phyloP scores from a whole-genome alignment of 73 alveolate species.

The Halteria grandinella region DNA sequence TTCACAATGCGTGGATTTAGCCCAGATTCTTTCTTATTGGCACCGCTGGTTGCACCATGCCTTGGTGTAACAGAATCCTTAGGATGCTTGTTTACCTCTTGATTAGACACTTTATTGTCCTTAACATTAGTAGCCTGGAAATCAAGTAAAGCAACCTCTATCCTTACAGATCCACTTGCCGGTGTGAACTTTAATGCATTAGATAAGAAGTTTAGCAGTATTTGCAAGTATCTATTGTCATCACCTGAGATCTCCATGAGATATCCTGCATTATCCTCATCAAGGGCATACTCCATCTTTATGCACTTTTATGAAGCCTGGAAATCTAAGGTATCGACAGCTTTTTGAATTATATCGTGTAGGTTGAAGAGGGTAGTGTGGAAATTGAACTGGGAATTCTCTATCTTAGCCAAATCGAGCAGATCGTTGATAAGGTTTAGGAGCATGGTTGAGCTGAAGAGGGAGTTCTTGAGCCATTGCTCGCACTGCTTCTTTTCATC shows the following conservation, averaged over 20 bases:
- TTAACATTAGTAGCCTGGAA: too few relatives aligned
- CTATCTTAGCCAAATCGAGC: constrained; percentile 53
- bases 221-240: background rate
- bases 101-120: too few relatives aligned
- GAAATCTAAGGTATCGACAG: constrained; percentile 41
- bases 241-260: background rate
- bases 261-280: background rate
- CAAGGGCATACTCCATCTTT: background rate
- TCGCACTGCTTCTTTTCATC: too few relatives aligned
- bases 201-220: background rate
- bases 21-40: too few relatives aligned
- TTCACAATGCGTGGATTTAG: too few relatives aligned
- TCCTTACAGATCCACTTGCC: too few relatives aligned
- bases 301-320: constrained; percentile 54
- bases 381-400: constrained; percentile 15
- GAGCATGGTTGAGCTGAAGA: constrained; percentile 20
- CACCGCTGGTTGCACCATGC: too few relatives aligned
- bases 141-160: too few relatives aligned
- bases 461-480: constrained; percentile 14
- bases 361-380: constrained; percentile 22
- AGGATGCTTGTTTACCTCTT: too few relatives aligned
- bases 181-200: constrained; percentile 1
- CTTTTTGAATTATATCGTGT: constrained; percentile 27
- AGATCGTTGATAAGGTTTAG: constrained; percentile 47
- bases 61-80: too few relatives aligned